Evolutionary conservation across 2,329 filamentous ascomycete species (phyloP).

Genomic region (Paramyrothecium sp.): DNA sequence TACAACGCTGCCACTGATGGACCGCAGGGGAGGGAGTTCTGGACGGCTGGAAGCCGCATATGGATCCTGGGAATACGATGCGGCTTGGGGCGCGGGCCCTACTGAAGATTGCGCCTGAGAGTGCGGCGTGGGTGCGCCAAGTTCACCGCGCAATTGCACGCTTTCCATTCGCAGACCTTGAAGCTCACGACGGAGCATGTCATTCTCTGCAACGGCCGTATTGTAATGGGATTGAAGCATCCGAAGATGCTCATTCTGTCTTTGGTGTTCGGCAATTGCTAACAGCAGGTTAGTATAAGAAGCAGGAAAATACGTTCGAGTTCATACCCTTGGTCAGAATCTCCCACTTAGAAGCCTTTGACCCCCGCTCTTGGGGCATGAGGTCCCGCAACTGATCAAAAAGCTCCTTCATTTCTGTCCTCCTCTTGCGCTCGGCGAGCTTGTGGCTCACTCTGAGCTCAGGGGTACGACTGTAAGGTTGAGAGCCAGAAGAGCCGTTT

Average conservation of each 20-base stretch:
- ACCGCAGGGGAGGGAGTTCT: slow-evolving; percentile 57
- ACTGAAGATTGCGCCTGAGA: slow-evolving; percentile 22
- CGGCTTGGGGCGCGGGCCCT: slow-evolving; percentile 13
- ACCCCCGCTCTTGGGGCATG: slow-evolving; percentile 77
- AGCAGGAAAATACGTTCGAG: background rate
- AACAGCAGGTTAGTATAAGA: slow-evolving; percentile 10
- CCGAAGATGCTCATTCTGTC: slow-evolving; percentile 49
- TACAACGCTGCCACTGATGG: slow-evolving; percentile 42
- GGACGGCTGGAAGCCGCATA: slow-evolving; percentile 36
- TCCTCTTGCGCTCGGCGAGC: slow-evolving; percentile 77
- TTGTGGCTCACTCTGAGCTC: slow-evolving; percentile 83
- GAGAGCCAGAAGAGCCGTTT: slow-evolving; percentile 50
- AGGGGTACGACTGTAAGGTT: slow-evolving; percentile 80
- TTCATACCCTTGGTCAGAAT: slow-evolving; percentile 77
- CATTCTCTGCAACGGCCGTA: slow-evolving; percentile 40
- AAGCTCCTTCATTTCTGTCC: slow-evolving; percentile 85
- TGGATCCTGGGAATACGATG: slow-evolving; percentile 25
- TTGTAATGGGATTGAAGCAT: slow-evolving; percentile 44
- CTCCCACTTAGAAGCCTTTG: slow-evolving; percentile 88
- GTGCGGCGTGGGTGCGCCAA: slow-evolving; percentile 24
- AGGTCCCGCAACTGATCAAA: slow-evolving; percentile 79
- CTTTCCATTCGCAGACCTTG: slow-evolving; percentile 46
- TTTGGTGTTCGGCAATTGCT: slow-evolving; percentile 63
- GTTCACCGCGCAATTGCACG: slow-evolving; percentile 41
- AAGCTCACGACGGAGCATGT: slow-evolving; percentile 48